Base-by-base conservation (phyloP, 331 rosid genomes). In the Acacia pycnantha region DNA sequence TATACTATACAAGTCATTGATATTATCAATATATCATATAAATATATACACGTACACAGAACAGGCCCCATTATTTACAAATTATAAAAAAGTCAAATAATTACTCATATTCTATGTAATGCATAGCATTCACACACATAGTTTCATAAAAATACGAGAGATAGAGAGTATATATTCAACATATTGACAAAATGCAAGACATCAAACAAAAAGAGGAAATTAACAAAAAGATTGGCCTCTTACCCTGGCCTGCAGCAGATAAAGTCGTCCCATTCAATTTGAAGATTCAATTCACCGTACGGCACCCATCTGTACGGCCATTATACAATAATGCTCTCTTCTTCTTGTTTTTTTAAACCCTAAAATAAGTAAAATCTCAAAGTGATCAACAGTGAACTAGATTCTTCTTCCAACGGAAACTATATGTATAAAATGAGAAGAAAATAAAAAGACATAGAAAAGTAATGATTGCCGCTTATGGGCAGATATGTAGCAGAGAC, bases 401-500 rank as follows among this genome's bases (percentile, higher is more conserved):
- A 46, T 71, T 71, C 76, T 27, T 62, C 14, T 54, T 61, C 68
- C 48, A 18, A 69, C 35, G 22, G 10, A 50, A 81, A 40, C 29
- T 26, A 24, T 58, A 58, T 22, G 22, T 7, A 19, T 50, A 2
- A 26, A 26, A 21, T 13, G n/a, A 0, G 10, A 59, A 65, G 8
- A 12, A 5, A 68, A 16, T 11, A n/a, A 5, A n/a, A 73, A 44
- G 65, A 58, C 5, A 58, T 58, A 11, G 6, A 83, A 18, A 82
- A 73, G 33, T 68, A 76, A 70, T 76, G n/a, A 86, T 79, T 70
- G 44, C 77, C 47, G 9, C 37, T 61, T 26, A 61, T 29, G 71
- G 73, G 59, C 86, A 33, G 74, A 76, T 53, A 71, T 22, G 29
- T 8, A 47, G 74, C 86, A 75, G 80, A 58, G 74, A 53, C 53